Evolutionary conservation across 2,329 filamentous ascomycete species (phyloP).

Genomic region (Apiospora koreana): DNA sequence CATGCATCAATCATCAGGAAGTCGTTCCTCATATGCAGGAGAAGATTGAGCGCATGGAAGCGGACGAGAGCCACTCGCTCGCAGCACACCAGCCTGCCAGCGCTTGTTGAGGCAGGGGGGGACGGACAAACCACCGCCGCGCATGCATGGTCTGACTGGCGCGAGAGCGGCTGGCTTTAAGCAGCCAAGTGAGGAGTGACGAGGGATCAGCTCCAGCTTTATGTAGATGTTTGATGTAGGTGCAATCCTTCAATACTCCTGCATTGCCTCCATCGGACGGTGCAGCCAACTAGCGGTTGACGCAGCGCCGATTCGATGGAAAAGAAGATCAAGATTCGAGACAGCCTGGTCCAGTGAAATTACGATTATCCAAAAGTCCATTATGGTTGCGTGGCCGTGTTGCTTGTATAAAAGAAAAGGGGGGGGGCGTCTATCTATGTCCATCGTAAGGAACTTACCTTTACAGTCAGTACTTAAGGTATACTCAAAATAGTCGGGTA

Average conservation of each 20-base stretch:
- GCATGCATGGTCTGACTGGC: conserved; percentile 1
- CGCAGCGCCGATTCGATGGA: not conserved
- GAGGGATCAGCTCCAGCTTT: not conserved
- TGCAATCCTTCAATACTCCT: not conserved
- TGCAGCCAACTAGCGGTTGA: conserved; percentile 5
- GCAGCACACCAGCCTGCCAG: not conserved
- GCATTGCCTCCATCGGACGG: not conserved
- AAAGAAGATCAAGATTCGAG: not conserved
- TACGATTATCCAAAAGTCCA: not conserved
- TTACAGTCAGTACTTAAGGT: no score
- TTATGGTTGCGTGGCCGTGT: not conserved
- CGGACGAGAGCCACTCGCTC: conserved; percentile 1
- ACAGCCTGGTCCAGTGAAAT: not conserved
- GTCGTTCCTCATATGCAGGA: not conserved
- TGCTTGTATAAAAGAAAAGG: not conserved
- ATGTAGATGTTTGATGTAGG: not conserved
- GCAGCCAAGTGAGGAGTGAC: no score
- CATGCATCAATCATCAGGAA: not conserved
- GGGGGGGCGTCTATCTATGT: not conserved
- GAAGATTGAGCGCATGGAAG: not conserved
- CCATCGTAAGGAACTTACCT: not conserved
- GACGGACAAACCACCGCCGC: not conserved
- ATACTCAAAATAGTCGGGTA: not conserved
- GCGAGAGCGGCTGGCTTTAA: not conserved
- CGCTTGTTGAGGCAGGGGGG: not conserved